Evolutionary conservation across 371 early-diverging fungal genomes (phyloP).

Genomic region (Mortierella sp.): DNA sequence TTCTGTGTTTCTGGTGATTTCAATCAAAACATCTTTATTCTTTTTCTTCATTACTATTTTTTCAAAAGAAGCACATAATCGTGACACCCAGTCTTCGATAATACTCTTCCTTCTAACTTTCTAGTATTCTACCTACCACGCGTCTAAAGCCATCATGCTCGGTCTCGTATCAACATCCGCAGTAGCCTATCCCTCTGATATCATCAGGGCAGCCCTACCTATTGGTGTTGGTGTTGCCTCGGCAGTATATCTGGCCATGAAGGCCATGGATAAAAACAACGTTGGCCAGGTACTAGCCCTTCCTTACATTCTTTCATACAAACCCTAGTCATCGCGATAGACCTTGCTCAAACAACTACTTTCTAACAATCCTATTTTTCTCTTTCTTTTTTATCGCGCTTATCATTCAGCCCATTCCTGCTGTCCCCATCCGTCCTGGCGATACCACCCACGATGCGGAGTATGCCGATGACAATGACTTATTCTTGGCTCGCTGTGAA

Average conservation of each 20-base stretch:
- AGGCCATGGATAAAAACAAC: conserved; percentile 1
- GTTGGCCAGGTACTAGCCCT: no score
- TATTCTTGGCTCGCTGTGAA: conserved; percentile 23
- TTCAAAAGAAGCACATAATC: no score
- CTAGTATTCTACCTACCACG: no score
- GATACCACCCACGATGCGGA: conserved; percentile 39
- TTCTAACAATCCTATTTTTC: background rate
- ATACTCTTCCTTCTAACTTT: no score
- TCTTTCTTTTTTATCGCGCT: background rate
- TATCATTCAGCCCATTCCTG: conserved; percentile 35
- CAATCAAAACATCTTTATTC: no score
- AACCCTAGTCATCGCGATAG: no score
- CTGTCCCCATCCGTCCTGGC: conserved; percentile 21
- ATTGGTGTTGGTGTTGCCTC: conserved; percentile 46
- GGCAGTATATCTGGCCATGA: conserved; percentile 33
- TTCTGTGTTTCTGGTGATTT: no score
- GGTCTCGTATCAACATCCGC: conserved; percentile 27
- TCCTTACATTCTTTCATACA: no score
- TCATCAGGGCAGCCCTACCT: conserved; percentile 33
- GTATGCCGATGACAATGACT: conserved; percentile 14
- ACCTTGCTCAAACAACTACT: no score
- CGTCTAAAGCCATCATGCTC: no score
- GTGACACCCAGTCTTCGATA: no score
- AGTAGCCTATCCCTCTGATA: conserved; percentile 5
- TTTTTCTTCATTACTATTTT: no score